Conservation (phyloP, 257 asterid genomes). For the Nicotiana tabacum region DNA sequence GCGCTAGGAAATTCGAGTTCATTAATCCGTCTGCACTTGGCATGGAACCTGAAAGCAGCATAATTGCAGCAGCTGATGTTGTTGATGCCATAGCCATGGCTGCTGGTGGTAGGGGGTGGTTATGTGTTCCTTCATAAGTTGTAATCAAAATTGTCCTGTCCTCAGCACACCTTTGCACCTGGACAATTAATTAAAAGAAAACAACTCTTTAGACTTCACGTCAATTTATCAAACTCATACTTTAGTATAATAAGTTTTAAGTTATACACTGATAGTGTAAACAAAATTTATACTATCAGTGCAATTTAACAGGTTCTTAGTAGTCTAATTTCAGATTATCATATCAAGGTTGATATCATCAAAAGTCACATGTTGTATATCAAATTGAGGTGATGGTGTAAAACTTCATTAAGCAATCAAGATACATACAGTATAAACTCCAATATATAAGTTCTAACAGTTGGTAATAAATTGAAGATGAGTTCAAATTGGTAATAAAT, state of each 20-base stretch:
- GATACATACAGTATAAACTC: too few relatives aligned
- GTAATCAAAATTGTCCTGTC: conserved; percentile 53
- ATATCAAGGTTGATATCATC: neutral
- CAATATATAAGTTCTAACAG: too few relatives aligned
- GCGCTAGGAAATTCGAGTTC: conserved; percentile 46
- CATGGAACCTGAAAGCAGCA: conserved; percentile 74
- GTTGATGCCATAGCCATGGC: conserved; percentile 88
- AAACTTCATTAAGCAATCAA: too few relatives aligned
- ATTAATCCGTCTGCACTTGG: conserved; percentile 52
- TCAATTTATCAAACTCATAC: neutral
- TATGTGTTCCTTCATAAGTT: conserved; percentile 73
- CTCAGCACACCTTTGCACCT: conserved; percentile 79
- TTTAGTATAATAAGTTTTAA: neutral
- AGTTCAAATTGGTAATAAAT: neutral
- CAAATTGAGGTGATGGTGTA: too few relatives aligned
- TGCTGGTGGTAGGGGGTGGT: conserved; percentile 75
- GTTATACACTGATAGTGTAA: neutral
- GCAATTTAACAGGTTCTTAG: too few relatives aligned
- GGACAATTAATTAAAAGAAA: neutral
- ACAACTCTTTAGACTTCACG: neutral
- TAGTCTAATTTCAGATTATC: neutral
- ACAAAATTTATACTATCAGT: too few relatives aligned
- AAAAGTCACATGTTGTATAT: neutral
- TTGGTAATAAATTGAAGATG: neutral
- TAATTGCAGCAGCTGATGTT: conserved; percentile 73